A percentile compares a stretch with the other conserved stretches of the same genome.
Evolutionary conservation across 768 basidiomycete genomes (phyloP).

Genomic region (Clathrus columnatus): DNA sequence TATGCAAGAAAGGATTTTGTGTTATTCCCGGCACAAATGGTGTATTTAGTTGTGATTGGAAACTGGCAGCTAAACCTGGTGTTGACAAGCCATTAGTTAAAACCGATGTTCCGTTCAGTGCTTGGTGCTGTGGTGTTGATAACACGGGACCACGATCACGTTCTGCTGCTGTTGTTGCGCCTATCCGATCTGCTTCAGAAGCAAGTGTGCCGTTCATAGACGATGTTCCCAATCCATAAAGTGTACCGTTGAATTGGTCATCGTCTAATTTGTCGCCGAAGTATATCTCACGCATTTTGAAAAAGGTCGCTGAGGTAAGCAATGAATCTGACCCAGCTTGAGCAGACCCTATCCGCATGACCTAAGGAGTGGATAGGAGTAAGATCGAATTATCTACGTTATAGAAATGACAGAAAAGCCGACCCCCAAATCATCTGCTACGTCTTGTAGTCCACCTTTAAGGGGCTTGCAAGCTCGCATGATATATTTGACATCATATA

Average conservation of each 20-base stretch:
- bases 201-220: constrained; percentile 33
- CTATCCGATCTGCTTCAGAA: constrained; percentile 32
- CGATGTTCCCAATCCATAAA: constrained; percentile 69
- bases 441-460: constrained; percentile 87
- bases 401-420: constrained; percentile 20
- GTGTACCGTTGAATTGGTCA: constrained; percentile 68
- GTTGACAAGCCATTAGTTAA: background rate
- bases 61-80: constrained; percentile 2
- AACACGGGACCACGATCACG: constrained; percentile 6
- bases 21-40: constrained; percentile 9
- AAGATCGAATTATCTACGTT: no score
- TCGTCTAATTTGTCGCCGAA: constrained; percentile 89
- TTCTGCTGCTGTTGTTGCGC: constrained; percentile 8
- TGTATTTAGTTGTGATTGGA: constrained; percentile 6
- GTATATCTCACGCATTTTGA: constrained; percentile 89
- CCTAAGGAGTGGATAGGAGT: no score
- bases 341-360: constrained; percentile 80
- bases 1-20: constrained; percentile 6
- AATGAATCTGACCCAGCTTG: constrained; percentile 98
- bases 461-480: constrained; percentile 79
- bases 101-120: background rate
- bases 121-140: constrained; percentile 4
- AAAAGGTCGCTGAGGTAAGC: constrained; percentile 87
- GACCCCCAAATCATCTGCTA: constrained; percentile 93
- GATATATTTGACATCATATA: constrained; percentile 97